Percentiles rank a stretch among this genome's conserved stretches.
These are phyloP conservation scores for Gaertneriomyces sp. DNA, from an alignment of 192 early-diverging fungal genomes.

Conservation along the genomic window DNA sequence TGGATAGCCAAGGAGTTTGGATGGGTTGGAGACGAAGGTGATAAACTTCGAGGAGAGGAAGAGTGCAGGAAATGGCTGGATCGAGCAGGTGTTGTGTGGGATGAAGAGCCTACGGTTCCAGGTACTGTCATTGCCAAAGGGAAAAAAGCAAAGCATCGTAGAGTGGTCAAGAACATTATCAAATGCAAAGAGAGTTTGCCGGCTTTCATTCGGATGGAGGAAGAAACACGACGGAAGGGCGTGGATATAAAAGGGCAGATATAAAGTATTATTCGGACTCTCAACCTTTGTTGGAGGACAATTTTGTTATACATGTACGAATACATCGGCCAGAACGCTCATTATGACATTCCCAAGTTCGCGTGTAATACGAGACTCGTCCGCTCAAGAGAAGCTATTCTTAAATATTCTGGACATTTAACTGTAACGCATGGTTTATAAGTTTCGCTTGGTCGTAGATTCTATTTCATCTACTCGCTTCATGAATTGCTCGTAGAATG, in stretches of 20 bases:
- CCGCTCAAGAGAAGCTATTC: no score
- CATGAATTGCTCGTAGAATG: conserved; percentile 34
- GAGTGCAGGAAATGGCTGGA: conserved; percentile 30
- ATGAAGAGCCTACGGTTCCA: not conserved
- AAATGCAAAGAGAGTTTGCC: conserved; percentile 31
- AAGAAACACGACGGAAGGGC: conserved; percentile 31
- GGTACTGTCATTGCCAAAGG: conserved; percentile 6
- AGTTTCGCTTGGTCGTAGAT: no score
- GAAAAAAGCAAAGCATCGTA: conserved; percentile 16
- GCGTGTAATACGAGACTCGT: no score
- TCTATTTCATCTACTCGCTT: not conserved
- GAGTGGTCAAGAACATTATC: conserved; percentile 14
- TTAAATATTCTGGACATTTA: no score
- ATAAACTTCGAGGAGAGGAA: conserved; percentile 5
- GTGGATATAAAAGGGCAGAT: conserved; percentile 54
- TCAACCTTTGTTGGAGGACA: not conserved
- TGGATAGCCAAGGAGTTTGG: conserved; percentile 68
- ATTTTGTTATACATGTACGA: no score
- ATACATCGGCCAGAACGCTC: no score
- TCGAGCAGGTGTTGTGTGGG: conserved; percentile 19
- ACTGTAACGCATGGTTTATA: no score
- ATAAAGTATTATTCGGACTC: conserved; percentile 5
- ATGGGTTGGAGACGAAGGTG: conserved; percentile 42
- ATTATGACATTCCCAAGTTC: no score
- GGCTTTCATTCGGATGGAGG: conserved; percentile 23